Percentiles rank a stretch among this genome's conserved stretches.
Evolutionary conservation across 148 eudicot species (phyloP).

Genomic region (Amaranthus palmeri): DNA sequence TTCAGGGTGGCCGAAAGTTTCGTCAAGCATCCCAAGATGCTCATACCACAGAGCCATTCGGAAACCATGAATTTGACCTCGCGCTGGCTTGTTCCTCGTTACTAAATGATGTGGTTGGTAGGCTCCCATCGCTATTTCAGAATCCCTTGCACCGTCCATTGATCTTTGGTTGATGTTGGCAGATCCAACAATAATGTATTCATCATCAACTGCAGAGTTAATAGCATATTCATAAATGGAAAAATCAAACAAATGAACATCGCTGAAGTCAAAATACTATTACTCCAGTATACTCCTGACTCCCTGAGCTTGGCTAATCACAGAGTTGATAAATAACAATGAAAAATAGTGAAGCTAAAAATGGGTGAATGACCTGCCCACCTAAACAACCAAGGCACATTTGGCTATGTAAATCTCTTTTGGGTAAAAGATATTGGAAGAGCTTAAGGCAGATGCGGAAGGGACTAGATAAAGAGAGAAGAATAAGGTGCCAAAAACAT

Average conservation of each 20-base stretch:
- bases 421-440: not conserved
- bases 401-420: not conserved
- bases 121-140: constrained; percentile 82
- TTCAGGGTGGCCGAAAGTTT: constrained; percentile 48
- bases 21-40: constrained; percentile 79
- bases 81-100: constrained; percentile 43
- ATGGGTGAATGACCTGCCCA: not conserved
- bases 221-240: constrained; percentile 7
- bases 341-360: too few species aligned
- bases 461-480: not conserved
- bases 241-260: not conserved
- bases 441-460: not conserved
- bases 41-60: constrained; percentile 84
- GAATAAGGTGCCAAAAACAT: constrained; percentile 9
- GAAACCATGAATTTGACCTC: constrained; percentile 73
- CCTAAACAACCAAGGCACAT: not conserved
- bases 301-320: too few species aligned
- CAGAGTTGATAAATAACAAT: too few species aligned
- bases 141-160: constrained; percentile 77
- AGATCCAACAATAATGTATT: constrained; percentile 72
- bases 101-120: constrained; percentile 64
- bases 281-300: too few species aligned
- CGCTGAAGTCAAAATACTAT: too few species aligned
- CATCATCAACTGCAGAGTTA: constrained; percentile 61
- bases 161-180: constrained; percentile 90